Evolutionary conservation across 169 alveolate genomes (phyloP), one percentile per base, ranked within the genome.

Genomic region (Plasmodium chabaudi): DNA sequence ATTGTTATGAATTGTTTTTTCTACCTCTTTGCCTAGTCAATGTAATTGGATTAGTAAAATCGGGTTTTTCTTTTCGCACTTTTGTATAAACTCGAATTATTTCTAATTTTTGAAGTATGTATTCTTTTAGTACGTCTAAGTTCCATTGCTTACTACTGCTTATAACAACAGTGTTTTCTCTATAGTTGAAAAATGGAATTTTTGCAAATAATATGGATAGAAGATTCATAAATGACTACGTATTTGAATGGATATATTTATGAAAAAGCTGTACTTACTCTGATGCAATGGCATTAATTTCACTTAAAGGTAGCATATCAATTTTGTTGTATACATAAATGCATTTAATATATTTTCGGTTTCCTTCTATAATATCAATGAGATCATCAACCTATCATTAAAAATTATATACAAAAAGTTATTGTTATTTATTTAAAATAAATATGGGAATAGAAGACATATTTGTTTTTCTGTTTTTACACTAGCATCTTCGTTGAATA

Each of bases 361-460:
- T 97, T 64, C 99, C 99, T 94, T 98, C 99, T 65, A 99, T 97
- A 34, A 98, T 98, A 90, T 99, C 99, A 91, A 99, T 98, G 60
- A 99, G 95, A 87, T 99, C 99, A 89, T 99, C 99, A 19, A 96
- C 79, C 90, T 68, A 47, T 19, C 21, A 53, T 46, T 27, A 65
- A 5, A 27, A 65, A 82, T 39, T 34, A 47, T 63, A 39, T 46
- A 27, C 2, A 56, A 82, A 65, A 65, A 60, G 9, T 59, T 59
- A 67, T 67, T 15, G 27, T 39, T 68, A 7, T 13, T n/a, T 13
- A 68, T 73, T 10, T 64, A 77, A 64, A 27, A 17, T 47, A 44
- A 6, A 64, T 77, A 44, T 63, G 17, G 27, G 10, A 46, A 23
- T 23, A 19, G 15, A 21, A 0, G 23, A 49, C n/a, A 49, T 71